A percentile compares a stretch with the other conserved stretches of the same genome.
These are phyloP conservation scores for Arxiozyma telluris DNA, from an alignment of 1,139 yeast genomes.

Conservation along the genomic window DNA sequence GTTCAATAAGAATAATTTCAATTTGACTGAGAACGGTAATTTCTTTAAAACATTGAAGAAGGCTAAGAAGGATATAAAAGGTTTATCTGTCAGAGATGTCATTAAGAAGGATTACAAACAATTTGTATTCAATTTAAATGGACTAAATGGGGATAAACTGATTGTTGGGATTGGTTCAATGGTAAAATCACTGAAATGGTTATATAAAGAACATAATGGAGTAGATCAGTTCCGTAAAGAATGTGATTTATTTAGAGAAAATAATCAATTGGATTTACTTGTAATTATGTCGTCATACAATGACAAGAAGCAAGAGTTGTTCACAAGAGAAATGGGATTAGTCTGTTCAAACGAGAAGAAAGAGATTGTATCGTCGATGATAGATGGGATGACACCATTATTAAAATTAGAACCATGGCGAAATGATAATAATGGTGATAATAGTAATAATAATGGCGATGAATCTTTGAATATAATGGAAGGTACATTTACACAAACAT, in stretches of 20 bases:
- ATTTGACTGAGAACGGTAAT: slow-evolving; percentile 12
- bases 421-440: neutral
- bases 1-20: no score
- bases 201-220: slow-evolving; percentile 32
- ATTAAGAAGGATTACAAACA: slow-evolving; percentile 78
- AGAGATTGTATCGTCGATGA: slow-evolving; percentile 26
- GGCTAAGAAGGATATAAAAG: slow-evolving; percentile 56
- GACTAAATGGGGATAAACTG: slow-evolving; percentile 17
- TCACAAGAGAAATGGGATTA: slow-evolving; percentile 49
- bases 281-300: slow-evolving; percentile 53
- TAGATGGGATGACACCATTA: slow-evolving; percentile 29
- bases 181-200: slow-evolving; percentile 57
- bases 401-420: slow-evolving; percentile 30
- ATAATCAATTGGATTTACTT: slow-evolving; percentile 42
- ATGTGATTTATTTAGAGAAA: slow-evolving; percentile 33
- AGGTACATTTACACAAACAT: neutral
- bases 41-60: slow-evolving; percentile 38
- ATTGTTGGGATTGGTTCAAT: slow-evolving; percentile 69
- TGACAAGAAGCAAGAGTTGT: slow-evolving; percentile 35
- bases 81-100: slow-evolving; percentile 50
- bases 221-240: slow-evolving; percentile 34
- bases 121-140: slow-evolving; percentile 39
- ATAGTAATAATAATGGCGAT: neutral
- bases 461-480: neutral
- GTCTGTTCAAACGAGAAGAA: slow-evolving; percentile 23